Evolutionary conservation across 2,329 filamentous ascomycete species (phyloP), one percentile per base, ranked within the genome.

Genomic region (Didymellaceae sp.): DNA sequence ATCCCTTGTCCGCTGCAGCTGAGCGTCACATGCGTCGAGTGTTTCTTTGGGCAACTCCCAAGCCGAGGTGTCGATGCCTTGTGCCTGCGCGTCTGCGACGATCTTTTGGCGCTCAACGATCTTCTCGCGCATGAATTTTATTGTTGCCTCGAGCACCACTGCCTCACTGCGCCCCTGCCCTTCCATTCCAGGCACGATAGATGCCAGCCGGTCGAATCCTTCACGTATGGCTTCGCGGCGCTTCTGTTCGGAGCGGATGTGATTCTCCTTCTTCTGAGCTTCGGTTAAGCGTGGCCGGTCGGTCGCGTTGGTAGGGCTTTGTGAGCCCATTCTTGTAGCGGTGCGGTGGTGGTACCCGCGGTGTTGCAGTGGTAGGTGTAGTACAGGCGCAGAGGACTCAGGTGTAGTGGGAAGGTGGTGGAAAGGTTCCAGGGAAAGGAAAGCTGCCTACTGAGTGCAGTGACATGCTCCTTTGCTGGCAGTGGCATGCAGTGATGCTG

Each of bases 121-220:
- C 67, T 77, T 66, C 41, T 76, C 68, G 45, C 70, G 62, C 66
- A 79, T 74, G 61, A 71, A 73, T 35, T 73, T 69, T 45, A 80
- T 73, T 1, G 77, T 78, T 18, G 72, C 73, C 56, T 86, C 84
- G 17, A 96, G 79, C n/a, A 96, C 90, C 14, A 91, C 80, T 21
- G 89, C 90, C 72, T 96, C 91, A 57, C 90, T 94, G 35, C 91
- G 85, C 1, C 89, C 91, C 66, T 92, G 88, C 1, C 91, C 91
- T 63, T 90, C 83, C 44, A 95, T 80, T 0, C 89, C 90, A 0
- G 91, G 91, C 1, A 96, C 90, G 24, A 95, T 80, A 44, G 86
- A 83, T 13, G 89, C 89, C 20, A 96, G 81, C 25, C 86, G 83
- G 71, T 96, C 90, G 70, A 95, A 96, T 48, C 89, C 90, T 51